Conservation (phyloP, 2,329 filamentous ascomycete species). For the Aureobasidium sp. region DNA sequence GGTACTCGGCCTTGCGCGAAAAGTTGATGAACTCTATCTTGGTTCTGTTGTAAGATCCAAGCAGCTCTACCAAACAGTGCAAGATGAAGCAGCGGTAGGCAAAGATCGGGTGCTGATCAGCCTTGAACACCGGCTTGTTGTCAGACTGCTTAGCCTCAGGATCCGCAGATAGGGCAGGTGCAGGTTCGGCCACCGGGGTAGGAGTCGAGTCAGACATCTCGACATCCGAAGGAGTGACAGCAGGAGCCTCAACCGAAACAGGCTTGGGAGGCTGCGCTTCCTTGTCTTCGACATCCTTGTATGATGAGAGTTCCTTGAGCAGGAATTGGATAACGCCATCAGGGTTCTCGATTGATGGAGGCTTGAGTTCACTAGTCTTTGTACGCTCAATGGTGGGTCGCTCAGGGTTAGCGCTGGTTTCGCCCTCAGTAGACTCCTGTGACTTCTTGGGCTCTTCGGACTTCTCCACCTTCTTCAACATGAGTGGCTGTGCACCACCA, state of each 20-base stretch:
- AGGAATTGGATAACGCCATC: constrained; percentile 95
- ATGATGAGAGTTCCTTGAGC: constrained; percentile 83
- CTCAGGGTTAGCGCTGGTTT: constrained; percentile 38
- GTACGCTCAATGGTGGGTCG: constrained; percentile 33
- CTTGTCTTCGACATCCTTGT: constrained; percentile 86
- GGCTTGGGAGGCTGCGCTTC: constrained; percentile 45
- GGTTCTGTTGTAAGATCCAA: constrained; percentile 85
- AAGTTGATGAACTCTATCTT: constrained; percentile 99
- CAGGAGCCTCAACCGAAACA: constrained; percentile 32
- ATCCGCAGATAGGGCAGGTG: constrained; percentile 15
- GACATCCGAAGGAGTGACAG: constrained; percentile 38
- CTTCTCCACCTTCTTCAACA: constrained; percentile 44
- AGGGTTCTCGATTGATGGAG: constrained; percentile 81
- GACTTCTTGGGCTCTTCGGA: constrained; percentile 17
- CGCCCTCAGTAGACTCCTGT: constrained; percentile 28
- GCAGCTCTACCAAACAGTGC: constrained; percentile 81
- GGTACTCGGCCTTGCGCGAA: constrained; percentile 80
- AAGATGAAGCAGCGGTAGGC: constrained; percentile 94
- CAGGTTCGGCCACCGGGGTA: constrained; percentile 33
- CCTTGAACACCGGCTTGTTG: constrained; percentile 77
- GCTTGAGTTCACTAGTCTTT: constrained; percentile 66
- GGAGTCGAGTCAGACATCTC: constrained; percentile 40
- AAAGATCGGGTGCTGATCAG: constrained; percentile 90
- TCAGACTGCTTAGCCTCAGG: constrained; percentile 47
- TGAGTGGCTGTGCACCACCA: constrained; percentile 44